Evolutionary conservation across 257 asterid species (phyloP), one percentile per base, ranked within the genome.

Genomic region (Solanum medicagineum): DNA sequence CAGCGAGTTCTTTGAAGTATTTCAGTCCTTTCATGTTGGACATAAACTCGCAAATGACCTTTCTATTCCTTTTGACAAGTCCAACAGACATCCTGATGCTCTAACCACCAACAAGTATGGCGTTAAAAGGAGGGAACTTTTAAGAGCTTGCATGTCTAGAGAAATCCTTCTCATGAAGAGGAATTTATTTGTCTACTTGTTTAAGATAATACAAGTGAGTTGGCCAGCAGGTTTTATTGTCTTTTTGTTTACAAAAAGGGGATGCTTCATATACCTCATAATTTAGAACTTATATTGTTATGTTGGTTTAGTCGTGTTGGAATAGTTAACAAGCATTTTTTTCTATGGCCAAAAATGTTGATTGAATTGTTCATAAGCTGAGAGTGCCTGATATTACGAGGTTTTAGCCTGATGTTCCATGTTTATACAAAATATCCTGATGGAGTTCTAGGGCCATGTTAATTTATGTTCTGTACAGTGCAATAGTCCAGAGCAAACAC

Each of bases 91-190:
- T 84, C 95, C 94, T 6, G 89, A 91, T 47, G 94, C 99, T 19
- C 73, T 95, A 22, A 90, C 93, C 63, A 92, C 88, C 17, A 86
- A 89, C 10, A 92, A 57, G 82, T 94, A 94, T 70, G 98, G 98
- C 10, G 91, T 93, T 22, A 89, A 90, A 92, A 94, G 90, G 88
- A 94, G 85, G 73, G 97, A 94, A 83, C 91, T 95, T 57, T 86
- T 94, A 45, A 93, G 86, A 84, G 97, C 97, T 11, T 92, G 97
- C 73, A 85, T 81, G 14, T 90, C 94, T 65, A 87, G 97, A 89
- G 98, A 95, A 79, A 90, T 29, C 86, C 87, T 93, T 63, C 89
- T 93, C 32, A 92, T 92, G 95, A 92, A 92, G 91, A 89, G 96
- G 68, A 93, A 95, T 55, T 92, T 97, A 19, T 94, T 94, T 62